Evolutionary conservation across 2,329 filamentous ascomycete species (phyloP).

Genomic region (Davidsoniella neocaledoniae): DNA sequence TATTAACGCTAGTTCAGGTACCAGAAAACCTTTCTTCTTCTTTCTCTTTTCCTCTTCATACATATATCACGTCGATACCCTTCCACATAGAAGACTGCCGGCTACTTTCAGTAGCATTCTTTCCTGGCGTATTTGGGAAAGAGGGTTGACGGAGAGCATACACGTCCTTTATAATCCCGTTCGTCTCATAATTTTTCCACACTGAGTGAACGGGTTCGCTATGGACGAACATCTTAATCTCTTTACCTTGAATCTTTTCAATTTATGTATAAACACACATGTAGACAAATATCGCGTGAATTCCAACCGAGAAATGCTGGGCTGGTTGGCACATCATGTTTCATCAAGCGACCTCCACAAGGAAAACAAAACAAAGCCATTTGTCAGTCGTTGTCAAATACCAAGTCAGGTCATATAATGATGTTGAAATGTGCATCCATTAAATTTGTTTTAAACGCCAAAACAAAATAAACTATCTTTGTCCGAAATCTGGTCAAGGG

Average conservation of each 20-base stretch:
- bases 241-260: background rate
- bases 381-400: background rate
- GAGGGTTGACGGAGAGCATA: constrained; percentile 35
- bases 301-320: no score
- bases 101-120: constrained; percentile 16
- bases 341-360: no score
- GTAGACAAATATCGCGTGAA: no score
- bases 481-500: constrained; percentile 7
- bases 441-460: constrained; percentile 13
- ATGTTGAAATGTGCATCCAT: constrained; percentile 1
- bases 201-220: constrained; percentile 42
- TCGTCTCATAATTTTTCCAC: constrained; percentile 24
- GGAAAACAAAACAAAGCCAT: background rate
- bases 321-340: no score
- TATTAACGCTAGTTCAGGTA: background rate
- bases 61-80: constrained; percentile 28
- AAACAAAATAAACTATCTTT: constrained; percentile 10
- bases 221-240: constrained; percentile 36
- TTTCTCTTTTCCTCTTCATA: constrained; percentile 29
- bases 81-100: constrained; percentile 9
- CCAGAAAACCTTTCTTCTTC: constrained; percentile 14
- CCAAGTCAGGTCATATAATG: background rate
- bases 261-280: background rate
- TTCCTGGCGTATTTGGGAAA: constrained; percentile 11
- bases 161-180: constrained; percentile 44